Percentiles rank a stretch among this genome's conserved stretches.
These are phyloP conservation scores for Amylostereum areolatum DNA, from an alignment of 1,284 basidiomycete species.

Conservation along the genomic window DNA sequence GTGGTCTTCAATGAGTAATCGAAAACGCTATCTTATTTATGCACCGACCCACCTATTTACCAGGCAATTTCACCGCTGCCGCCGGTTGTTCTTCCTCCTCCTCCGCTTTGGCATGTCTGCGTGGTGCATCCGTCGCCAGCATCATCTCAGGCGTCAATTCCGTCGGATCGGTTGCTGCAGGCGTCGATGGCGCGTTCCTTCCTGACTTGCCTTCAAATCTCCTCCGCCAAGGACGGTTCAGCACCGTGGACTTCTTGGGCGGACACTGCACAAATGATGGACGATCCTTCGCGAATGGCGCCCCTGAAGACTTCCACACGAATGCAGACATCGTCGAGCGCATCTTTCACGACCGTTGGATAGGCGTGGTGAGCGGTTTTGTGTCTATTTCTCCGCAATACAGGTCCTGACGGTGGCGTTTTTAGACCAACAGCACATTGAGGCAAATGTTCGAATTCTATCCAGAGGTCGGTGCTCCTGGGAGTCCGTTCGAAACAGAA, in stretches of 20 bases:
- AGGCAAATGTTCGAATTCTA: conserved; percentile 32
- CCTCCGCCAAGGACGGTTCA: conserved; percentile 31
- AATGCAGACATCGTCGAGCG: conserved; percentile 33
- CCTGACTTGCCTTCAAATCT: conserved; percentile 37
- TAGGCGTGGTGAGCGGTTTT: conserved; percentile 27
- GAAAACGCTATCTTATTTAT: not conserved
- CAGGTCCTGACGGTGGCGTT: not conserved
- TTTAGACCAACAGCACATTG: conserved; percentile 32
- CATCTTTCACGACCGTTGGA: conserved; percentile 30
- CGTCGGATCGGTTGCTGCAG: conserved; percentile 28
- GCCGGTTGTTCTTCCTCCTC: conserved; percentile 28
- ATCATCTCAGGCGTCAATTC: conserved; percentile 34
- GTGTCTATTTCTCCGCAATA: not conserved
- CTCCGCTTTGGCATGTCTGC: conserved; percentile 30
- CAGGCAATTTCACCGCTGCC: conserved; percentile 25
- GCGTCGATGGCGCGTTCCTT: conserved; percentile 33
- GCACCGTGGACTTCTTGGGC: conserved; percentile 32
- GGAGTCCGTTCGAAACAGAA: conserved; percentile 32
- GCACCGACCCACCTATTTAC: not conserved
- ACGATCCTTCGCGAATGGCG: conserved; percentile 32
- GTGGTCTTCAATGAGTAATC: conserved; percentile 25
- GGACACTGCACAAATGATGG: conserved; percentile 42
- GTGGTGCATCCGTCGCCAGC: conserved; percentile 33
- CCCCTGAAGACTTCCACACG: conserved; percentile 31
- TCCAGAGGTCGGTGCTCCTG: conserved; percentile 26